phyloP scores from a whole-genome alignment of 768 basidiomycete genomes.

The Russula ochroleuca region DNA sequence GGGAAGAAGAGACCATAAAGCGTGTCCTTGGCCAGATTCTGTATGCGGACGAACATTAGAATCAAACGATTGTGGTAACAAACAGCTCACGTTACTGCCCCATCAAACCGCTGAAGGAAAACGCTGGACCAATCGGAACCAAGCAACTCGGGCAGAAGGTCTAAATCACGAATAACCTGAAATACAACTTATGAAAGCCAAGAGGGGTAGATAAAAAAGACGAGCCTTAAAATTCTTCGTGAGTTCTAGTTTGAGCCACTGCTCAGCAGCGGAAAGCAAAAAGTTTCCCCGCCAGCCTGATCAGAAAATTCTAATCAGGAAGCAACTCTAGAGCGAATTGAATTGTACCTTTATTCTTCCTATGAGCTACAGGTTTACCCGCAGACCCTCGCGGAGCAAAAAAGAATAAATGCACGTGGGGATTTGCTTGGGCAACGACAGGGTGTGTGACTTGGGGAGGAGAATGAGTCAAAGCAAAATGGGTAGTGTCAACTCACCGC shows the following conservation, averaged over 20 bases:
- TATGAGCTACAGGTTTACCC: constrained; percentile 90
- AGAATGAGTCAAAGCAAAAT: constrained; percentile 1
- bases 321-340: background rate
- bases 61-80: background rate
- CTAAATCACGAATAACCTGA: constrained; percentile 88
- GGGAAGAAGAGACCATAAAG: constrained; percentile 46
- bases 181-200: constrained; percentile 14
- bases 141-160: constrained; percentile 86
- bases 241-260: constrained; percentile 91
- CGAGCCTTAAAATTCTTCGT: constrained; percentile 90
- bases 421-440: constrained; percentile 92
- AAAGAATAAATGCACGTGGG: constrained; percentile 90
- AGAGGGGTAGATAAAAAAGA: constrained; percentile 10
- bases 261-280: constrained; percentile 85
- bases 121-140: constrained; percentile 97
- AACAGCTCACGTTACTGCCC: constrained; percentile 69
- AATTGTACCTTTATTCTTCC: constrained; percentile 76
- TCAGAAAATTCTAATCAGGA: constrained; percentile 2
- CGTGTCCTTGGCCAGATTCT: constrained; percentile 87
- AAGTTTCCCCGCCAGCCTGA: constrained; percentile 94
- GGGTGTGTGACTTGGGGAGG: constrained; percentile 70
- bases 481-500: background rate
- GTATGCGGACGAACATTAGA: constrained; percentile 1
- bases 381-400: constrained; percentile 87
- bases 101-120: constrained; percentile 92